These are phyloP conservation scores for Quercus lobata DNA, from an alignment of 331 rosid genomes.

Conservation along the genomic window DNA sequence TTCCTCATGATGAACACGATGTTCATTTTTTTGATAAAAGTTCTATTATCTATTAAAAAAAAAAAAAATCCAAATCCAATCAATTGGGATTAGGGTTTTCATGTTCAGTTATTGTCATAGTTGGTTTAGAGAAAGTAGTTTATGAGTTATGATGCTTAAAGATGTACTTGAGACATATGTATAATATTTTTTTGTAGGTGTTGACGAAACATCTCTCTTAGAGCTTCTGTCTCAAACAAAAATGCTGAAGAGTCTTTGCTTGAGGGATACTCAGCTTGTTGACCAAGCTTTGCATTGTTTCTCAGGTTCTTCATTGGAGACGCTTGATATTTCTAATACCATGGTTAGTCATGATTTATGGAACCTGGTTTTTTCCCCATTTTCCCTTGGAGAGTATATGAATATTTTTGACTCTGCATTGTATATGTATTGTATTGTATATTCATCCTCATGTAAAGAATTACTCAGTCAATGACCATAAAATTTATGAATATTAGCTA, in stretches of 20 bases:
- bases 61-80: not conserved
- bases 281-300: conserved; percentile 59
- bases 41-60: no score
- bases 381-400: not conserved
- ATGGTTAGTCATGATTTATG: conserved; percentile 46
- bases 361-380: conserved; percentile 14
- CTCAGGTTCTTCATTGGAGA: conserved; percentile 68
- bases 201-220: conserved; percentile 43
- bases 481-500: not conserved
- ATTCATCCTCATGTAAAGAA: no score
- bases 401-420: not conserved
- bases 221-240: conserved; percentile 58
- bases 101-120: conserved; percentile 7
- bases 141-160: not conserved
- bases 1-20: no score
- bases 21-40: no score
- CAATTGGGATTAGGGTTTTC: conserved; percentile 7
- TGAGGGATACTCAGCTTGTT: conserved; percentile 53
- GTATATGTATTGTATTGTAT: no score
- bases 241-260: conserved; percentile 64
- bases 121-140: conserved; percentile 1
- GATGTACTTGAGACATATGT: not conserved
- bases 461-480: not conserved
- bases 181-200: conserved; percentile 29
- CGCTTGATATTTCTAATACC: conserved; percentile 78